Conservation (phyloP, 208 protist genomes). For the Trypanosoma grayi region DNA sequence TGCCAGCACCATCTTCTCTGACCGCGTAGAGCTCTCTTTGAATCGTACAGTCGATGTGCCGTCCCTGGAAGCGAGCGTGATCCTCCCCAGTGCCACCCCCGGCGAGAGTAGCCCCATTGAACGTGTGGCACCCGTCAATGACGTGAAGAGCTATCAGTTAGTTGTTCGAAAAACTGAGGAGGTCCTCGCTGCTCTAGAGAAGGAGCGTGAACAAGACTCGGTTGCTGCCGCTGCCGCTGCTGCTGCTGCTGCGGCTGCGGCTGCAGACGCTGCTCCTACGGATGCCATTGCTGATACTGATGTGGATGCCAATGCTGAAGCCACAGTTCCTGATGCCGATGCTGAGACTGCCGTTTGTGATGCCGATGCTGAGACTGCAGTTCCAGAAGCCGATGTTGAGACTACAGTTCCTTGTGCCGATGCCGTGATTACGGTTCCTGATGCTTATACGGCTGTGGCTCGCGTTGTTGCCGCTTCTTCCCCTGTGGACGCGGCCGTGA, state of each 20-base stretch:
- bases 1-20: constrained; percentile 26
- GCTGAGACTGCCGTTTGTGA: background rate
- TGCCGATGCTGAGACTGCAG: no score
- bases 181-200: background rate
- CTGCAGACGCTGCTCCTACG: background rate
- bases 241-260: background rate
- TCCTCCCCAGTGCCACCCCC: background rate
- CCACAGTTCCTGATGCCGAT: background rate
- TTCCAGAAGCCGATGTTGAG: no score
- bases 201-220: constrained; percentile 4
- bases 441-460: no score
- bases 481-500: no score
- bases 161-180: constrained; percentile 40
- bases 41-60: constrained; percentile 14
- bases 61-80: background rate
- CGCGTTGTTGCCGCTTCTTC: no score
- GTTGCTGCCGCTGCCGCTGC: background rate
- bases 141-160: constrained; percentile 47
- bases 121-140: constrained; percentile 10
- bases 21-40: constrained; percentile 47
- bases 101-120: background rate
- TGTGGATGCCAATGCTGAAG: background rate
- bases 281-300: background rate
- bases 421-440: no score
- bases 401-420: no score